These are phyloP conservation scores for Albatrellus ellisii DNA, from an alignment of 768 basidiomycete species.

Conservation along the genomic window DNA sequence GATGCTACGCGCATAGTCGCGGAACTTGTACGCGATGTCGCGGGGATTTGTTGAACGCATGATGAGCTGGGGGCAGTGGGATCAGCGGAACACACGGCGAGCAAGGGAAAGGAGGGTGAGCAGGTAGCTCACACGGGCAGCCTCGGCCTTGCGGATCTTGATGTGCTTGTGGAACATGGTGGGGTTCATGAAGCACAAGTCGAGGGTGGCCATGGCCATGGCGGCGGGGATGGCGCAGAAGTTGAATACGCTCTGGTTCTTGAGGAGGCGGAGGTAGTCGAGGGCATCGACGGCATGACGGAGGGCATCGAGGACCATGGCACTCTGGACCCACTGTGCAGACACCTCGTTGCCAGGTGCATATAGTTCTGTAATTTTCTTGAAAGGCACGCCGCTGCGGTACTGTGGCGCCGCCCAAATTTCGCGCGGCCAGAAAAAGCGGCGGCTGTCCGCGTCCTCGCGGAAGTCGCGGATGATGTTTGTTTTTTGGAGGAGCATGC, in stretches of 20 bases:
- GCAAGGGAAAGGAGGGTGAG: neutral
- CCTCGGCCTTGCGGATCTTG: slow-evolving; percentile 90
- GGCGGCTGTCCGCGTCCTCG: slow-evolving; percentile 75
- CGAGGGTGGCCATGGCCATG: slow-evolving; percentile 93
- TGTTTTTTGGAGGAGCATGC: slow-evolving; percentile 92
- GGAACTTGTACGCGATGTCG: slow-evolving; percentile 84
- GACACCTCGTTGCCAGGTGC: slow-evolving; percentile 41
- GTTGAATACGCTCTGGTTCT: slow-evolving; percentile 88
- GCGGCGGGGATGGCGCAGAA: slow-evolving; percentile 91
- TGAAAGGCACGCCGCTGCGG: slow-evolving; percentile 24
- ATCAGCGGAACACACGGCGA: neutral
- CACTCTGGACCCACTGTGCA: slow-evolving; percentile 73
- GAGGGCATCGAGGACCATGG: slow-evolving; percentile 82
- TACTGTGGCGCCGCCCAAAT: slow-evolving; percentile 63
- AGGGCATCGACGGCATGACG: slow-evolving; percentile 74
- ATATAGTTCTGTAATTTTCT: slow-evolving; percentile 56
- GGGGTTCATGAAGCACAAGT: slow-evolving; percentile 88
- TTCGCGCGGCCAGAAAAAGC: slow-evolving; percentile 92
- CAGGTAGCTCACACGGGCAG: slow-evolving; percentile 64
- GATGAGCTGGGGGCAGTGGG: slow-evolving; percentile 48
- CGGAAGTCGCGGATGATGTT: slow-evolving; percentile 95
- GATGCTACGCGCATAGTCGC: slow-evolving; percentile 67
- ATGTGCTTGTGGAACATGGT: slow-evolving; percentile 77
- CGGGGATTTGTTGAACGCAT: slow-evolving; percentile 86
- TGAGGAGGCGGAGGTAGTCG: slow-evolving; percentile 79